A percentile compares a stretch with the other conserved stretches of the same genome.
Evolutionary conservation across 1,284 basidiomycete genomes (phyloP).

Genomic region (Baeospora myosura): DNA sequence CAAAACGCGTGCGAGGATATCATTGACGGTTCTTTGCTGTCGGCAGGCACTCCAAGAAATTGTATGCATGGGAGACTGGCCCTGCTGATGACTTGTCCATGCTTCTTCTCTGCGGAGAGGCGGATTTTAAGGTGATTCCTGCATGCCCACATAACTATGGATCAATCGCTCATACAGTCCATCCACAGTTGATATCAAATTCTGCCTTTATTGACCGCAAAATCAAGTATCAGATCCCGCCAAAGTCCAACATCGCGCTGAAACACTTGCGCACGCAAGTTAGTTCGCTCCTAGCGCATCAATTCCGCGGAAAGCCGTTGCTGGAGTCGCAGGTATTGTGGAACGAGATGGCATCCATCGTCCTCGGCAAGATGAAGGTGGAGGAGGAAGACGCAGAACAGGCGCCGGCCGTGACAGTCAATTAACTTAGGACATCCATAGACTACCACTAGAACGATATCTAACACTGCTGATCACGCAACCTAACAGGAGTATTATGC

Average conservation of each 20-base stretch:
- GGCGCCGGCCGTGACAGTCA: conserved; percentile 9
- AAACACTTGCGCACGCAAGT: conserved; percentile 74
- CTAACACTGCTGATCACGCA: too few species aligned
- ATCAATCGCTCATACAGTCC: neutral
- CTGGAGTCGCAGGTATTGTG: conserved; percentile 55
- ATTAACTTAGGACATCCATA: neutral
- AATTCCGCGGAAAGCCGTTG: conserved; percentile 58
- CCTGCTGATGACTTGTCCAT: conserved; percentile 84
- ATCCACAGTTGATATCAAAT: conserved; percentile 61
- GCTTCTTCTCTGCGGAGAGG: conserved; percentile 84
- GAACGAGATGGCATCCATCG: conserved; percentile 64
- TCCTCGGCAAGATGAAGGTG: conserved; percentile 43
- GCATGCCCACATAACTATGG: neutral
- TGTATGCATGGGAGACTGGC: conserved; percentile 97
- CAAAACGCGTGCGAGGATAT: neutral
- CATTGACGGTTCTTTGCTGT: conserved; percentile 7
- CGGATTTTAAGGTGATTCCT: conserved; percentile 72
- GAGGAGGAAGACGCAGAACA: conserved; percentile 16
- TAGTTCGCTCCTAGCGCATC: conserved; percentile 52
- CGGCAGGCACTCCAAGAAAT: conserved; percentile 86
- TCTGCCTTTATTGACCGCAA: conserved; percentile 81
- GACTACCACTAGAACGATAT: neutral
- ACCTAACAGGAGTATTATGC: too few species aligned
- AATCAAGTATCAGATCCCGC: conserved; percentile 64
- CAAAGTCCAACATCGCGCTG: conserved; percentile 75